A percentile compares a stretch with the other conserved stretches of the same genome.
phyloP scores from a whole-genome alignment of 768 basidiomycete species.

The Mycena haematopus region DNA sequence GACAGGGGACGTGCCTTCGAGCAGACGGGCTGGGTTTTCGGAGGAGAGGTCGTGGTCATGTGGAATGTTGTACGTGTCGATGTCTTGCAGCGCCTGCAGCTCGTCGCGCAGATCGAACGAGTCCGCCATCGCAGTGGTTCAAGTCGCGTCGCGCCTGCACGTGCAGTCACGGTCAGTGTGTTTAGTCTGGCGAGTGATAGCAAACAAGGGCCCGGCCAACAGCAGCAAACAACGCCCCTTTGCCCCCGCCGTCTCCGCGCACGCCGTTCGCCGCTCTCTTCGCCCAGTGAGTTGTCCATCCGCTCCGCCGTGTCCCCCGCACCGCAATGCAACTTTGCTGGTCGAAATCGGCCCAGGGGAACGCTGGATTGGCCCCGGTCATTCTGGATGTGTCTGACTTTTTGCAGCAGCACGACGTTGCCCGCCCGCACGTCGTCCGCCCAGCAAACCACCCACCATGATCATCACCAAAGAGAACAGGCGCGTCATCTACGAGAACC shows the following conservation, averaged over 20 bases:
- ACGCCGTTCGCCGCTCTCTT: background rate
- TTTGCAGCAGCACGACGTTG: slow-evolving; percentile 17
- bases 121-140: slow-evolving; percentile 40
- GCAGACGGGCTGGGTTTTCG: slow-evolving; percentile 58
- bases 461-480: slow-evolving; percentile 96
- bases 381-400: slow-evolving; percentile 20
- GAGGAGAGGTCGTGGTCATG: slow-evolving; percentile 69
- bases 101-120: slow-evolving; percentile 83
- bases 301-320: background rate
- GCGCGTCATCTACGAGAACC: slow-evolving; percentile 97
- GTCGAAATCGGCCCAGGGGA: slow-evolving; percentile 9
- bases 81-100: slow-evolving; percentile 67
- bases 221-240: too few relatives aligned
- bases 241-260: background rate
- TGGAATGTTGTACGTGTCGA: slow-evolving; percentile 66
- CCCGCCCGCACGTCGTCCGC: slow-evolving; percentile 27
- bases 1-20: slow-evolving; percentile 57
- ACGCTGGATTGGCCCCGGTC: slow-evolving; percentile 4
- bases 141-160: slow-evolving; percentile 16
- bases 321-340: slow-evolving; percentile 10
- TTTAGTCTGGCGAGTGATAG: too few relatives aligned
- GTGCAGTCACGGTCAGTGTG: slow-evolving; percentile 13
- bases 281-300: slow-evolving; percentile 17
- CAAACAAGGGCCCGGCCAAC: too few relatives aligned
- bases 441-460: slow-evolving; percentile 64